These are phyloP conservation scores for Argentina anserina DNA, from an alignment of 306 rosid genomes.

Conservation along the genomic window DNA sequence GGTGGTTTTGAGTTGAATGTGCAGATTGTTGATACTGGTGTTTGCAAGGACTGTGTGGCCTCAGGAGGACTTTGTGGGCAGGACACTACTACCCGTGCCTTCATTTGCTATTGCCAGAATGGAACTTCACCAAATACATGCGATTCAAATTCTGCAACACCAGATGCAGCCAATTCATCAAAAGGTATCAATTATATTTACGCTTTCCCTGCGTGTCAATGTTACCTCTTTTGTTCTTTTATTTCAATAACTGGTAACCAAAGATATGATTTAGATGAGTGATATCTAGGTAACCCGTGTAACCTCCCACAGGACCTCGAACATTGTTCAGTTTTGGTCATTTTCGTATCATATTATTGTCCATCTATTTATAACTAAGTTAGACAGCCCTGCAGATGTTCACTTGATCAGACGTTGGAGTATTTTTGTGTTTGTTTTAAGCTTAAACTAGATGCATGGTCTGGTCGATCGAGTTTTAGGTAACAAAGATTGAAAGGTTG, in stretches of 20 bases:
- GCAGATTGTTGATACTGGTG: too few relatives aligned
- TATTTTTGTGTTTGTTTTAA: neutral
- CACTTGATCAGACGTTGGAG: neutral
- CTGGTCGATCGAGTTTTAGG: neutral
- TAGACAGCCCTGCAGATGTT: neutral
- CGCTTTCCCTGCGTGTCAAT: too few relatives aligned
- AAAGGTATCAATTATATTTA: neutral
- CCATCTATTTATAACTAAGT: neutral
- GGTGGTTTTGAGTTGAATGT: neutral
- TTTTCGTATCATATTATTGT: neutral
- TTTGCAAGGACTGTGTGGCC: neutral
- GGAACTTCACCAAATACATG: neutral
- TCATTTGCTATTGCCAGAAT: neutral
- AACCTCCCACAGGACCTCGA: neutral
- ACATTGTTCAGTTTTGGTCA: neutral
- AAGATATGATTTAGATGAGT: neutral
- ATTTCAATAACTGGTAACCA: neutral
- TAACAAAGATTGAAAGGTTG: neutral
- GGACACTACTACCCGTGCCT: neutral
- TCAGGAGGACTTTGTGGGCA: slow-evolving; percentile 1
- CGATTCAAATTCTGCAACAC: too few relatives aligned
- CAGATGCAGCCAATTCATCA: fast-evolving
- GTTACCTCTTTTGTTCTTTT: neutral
- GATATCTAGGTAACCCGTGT: neutral
- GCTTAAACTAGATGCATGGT: neutral